A percentile compares a stretch with the other conserved stretches of the same genome.
Conservation (phyloP, 768 basidiomycete genomes). For the Brasilioporus rufonigricans region DNA sequence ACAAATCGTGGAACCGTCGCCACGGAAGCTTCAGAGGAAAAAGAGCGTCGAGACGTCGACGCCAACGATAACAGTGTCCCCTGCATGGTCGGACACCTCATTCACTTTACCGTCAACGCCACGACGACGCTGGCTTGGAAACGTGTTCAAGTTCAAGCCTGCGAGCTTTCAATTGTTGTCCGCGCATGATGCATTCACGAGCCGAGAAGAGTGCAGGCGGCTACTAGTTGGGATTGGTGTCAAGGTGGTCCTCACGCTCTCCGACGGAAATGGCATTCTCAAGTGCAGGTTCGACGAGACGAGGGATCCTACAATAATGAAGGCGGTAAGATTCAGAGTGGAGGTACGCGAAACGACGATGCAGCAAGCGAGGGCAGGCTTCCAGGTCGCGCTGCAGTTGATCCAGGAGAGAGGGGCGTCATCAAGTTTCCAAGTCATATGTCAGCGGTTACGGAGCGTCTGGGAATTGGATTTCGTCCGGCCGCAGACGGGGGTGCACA, state of each 20-base stretch:
- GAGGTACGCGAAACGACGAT: conserved; percentile 54
- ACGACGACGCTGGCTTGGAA: conserved; percentile 77
- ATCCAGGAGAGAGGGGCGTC: conserved; percentile 86
- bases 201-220: conserved; percentile 70
- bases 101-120: conserved; percentile 44
- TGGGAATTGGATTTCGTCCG: conserved; percentile 63
- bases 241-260: conserved; percentile 60
- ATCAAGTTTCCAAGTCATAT: conserved; percentile 77
- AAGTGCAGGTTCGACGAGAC: conserved; percentile 76
- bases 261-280: conserved; percentile 62
- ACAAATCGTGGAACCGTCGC: conserved; percentile 52
- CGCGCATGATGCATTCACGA: conserved; percentile 54
- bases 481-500: conserved; percentile 12
- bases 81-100: conserved; percentile 47
- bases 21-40: conserved; percentile 36
- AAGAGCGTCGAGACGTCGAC: conserved; percentile 20
- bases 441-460: conserved; percentile 56
- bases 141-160: conserved; percentile 84
- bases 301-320: conserved; percentile 54
- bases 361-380: conserved; percentile 45
- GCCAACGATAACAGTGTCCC: conserved; percentile 27
- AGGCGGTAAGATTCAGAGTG: conserved; percentile 79
- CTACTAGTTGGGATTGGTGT: conserved; percentile 73
- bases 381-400: conserved; percentile 58
- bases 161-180: conserved; percentile 58